Percentiles rank a stretch among this genome's conserved stretches.
Conservation (phyloP, 2,329 filamentous ascomycete genomes). For the Bipolaris victoriae region DNA sequence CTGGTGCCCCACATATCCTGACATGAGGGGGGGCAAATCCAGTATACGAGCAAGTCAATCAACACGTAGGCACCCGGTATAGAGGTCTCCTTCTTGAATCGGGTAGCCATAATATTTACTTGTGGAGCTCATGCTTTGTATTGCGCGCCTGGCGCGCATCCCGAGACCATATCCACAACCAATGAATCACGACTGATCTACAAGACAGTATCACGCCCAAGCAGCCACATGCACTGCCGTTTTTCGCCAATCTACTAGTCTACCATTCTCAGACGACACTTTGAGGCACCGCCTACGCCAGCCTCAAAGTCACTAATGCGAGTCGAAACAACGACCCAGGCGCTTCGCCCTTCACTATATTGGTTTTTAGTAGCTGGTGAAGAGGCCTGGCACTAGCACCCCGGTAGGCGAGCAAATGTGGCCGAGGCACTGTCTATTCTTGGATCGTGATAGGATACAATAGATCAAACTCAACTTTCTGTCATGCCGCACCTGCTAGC, state of each 20-base stretch:
- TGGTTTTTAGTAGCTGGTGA: slow-evolving; percentile 26
- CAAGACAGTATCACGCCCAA: slow-evolving; percentile 34
- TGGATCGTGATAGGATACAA: slow-evolving; percentile 33
- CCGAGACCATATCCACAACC: slow-evolving; percentile 24
- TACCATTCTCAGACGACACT: slow-evolving; percentile 20
- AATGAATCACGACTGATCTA: slow-evolving; percentile 46
- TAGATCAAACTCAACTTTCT: slow-evolving; percentile 28
- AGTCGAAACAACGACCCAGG: slow-evolving; percentile 10
- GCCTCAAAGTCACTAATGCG: slow-evolving; percentile 14
- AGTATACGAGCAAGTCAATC: slow-evolving; percentile 47
- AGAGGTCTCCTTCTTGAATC: slow-evolving; percentile 28
- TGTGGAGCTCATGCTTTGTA: slow-evolving; percentile 30
- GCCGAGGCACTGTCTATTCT: slow-evolving; percentile 25
- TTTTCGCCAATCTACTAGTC: slow-evolving; percentile 37
- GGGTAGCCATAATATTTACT: slow-evolving; percentile 27
- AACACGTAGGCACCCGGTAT: slow-evolving; percentile 36
- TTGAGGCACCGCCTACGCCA: slow-evolving; percentile 16
- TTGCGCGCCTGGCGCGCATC: slow-evolving; percentile 22
- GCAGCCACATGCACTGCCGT: slow-evolving; percentile 43
- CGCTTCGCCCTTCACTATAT: slow-evolving; percentile 33
- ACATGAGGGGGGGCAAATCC: slow-evolving; percentile 26
- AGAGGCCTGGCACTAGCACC: slow-evolving; percentile 29
- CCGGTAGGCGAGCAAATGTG: slow-evolving; percentile 21
- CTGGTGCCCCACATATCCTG: slow-evolving; percentile 24
- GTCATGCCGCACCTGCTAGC: slow-evolving; percentile 32